Percentiles rank a stretch among this genome's conserved stretches.
Evolutionary conservation across 2,329 filamentous ascomycete species (phyloP).

Genomic region (Orbilia brochopaga): DNA sequence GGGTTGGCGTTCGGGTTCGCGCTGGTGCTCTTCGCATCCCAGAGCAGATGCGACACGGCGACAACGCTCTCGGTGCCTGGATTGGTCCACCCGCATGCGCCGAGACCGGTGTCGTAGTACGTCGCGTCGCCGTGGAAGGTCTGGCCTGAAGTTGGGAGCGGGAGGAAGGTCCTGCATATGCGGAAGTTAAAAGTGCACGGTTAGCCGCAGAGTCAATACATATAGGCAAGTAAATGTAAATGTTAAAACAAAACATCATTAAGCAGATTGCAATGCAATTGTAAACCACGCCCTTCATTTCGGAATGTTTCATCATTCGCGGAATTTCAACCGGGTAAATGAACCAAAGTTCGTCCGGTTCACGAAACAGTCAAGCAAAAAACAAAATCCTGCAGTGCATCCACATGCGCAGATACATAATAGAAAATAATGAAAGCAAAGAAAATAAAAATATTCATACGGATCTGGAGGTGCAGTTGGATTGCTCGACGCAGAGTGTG

Average conservation of each 20-base stretch:
- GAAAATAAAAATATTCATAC: neutral
- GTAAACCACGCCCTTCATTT: neutral
- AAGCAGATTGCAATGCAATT: neutral
- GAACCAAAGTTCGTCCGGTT: no score
- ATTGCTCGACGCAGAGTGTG: neutral
- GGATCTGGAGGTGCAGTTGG: neutral
- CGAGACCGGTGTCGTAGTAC: slow-evolving; percentile 71
- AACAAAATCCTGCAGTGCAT: neutral
- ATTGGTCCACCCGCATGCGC: slow-evolving; percentile 71
- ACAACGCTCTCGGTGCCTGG: slow-evolving; percentile 66
- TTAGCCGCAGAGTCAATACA: neutral
- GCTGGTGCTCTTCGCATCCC: slow-evolving; percentile 65
- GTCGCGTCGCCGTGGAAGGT: slow-evolving; percentile 66
- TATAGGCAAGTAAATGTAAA: no score
- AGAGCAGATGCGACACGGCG: slow-evolving; percentile 71
- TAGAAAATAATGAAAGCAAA: neutral
- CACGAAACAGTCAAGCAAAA: no score
- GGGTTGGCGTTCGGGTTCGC: slow-evolving; percentile 69
- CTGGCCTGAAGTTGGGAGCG: slow-evolving; percentile 29
- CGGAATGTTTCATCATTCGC: neutral
- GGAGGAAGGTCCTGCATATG: slow-evolving; percentile 30
- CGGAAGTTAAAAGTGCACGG: neutral
- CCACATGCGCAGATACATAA: neutral
- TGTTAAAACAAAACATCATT: no score
- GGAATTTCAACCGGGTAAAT: no score